Evolutionary conservation across 371 early-diverging fungal genomes (phyloP), one percentile per base, ranked within the genome.

Genomic region (Batrachochytrium dendrobatidis): DNA sequence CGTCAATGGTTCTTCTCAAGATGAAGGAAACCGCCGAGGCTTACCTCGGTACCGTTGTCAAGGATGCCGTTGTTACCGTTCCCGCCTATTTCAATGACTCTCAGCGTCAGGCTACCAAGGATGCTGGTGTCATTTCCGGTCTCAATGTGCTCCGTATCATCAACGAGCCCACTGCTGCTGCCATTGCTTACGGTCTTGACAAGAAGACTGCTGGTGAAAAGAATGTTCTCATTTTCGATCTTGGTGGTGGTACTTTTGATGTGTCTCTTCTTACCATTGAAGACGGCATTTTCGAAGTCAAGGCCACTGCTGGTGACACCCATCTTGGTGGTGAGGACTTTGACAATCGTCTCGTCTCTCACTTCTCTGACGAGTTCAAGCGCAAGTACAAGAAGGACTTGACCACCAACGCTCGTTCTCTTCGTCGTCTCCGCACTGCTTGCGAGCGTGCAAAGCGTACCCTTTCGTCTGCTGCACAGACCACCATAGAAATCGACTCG

Each of bases 261-360:
- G 91, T 98, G 53, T 95, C 98, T 45, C 85, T 95, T 58, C 77
- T 97, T 58, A 86, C 92, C 70, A 94, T 92, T 60, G 94, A 94
- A 71, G 90, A 90, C 55, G 92, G 90, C 64, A 87, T 92, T 77
- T 92, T 94, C 61, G 93, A 90, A 76, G 92, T 92, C 69, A 88
- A 88, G 83, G 92, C 95, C 69, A 92, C 92, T 65, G 88, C 90
- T 72, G 99, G 97, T 81, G 93, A 95, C 77, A 96, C 94, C 62
- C 97, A 95, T 81, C 84, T 95, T 75, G 98, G 99, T 74, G 99
- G 99, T 75, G 95, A 95, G 80, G 95, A 97, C 81, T 91, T 96
- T 74, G 96, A 95, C 80, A 89, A 93, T 85, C 83, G 88, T 64
- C 81, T 99, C 56, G 91, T 91, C 66, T 83, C 78, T 84, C 75